A percentile compares a stretch with the other conserved stretches of the same genome.
phyloP scores from a whole-genome alignment of 2,329 filamentous ascomycete genomes.

The Penicillium sp. region DNA sequence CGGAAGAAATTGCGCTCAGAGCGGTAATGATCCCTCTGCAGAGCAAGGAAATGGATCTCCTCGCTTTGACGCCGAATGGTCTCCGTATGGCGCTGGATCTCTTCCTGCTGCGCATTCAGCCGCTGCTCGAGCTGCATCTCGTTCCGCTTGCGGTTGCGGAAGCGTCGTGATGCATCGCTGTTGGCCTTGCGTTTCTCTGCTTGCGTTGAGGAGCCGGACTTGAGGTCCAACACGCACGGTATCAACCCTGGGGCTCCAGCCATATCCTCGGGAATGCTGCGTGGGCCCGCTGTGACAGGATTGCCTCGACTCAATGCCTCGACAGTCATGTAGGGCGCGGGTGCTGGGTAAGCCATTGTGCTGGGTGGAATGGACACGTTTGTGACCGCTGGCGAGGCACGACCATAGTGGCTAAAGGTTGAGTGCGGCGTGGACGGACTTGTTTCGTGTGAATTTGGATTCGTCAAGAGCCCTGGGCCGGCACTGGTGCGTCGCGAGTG shows the following conservation, averaged over 20 bases:
- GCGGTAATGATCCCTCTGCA: constrained; percentile 44
- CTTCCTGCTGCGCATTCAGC: constrained; percentile 40
- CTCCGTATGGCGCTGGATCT: constrained; percentile 37
- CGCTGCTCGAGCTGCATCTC: constrained; percentile 44
- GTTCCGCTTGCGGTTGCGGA: constrained; percentile 45
- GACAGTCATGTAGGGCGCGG: constrained; percentile 27
- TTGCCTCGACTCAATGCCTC: constrained; percentile 32
- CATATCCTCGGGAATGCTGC: constrained; percentile 20
- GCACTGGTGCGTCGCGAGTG: constrained; percentile 36
- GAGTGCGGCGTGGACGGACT: constrained; percentile 40
- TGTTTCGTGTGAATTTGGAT: constrained; percentile 37
- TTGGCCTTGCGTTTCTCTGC: constrained; percentile 47
- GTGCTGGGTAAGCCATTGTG: constrained; percentile 21
- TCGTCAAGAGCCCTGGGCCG: constrained; percentile 31
- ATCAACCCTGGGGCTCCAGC: constrained; percentile 31
- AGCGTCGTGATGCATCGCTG: constrained; percentile 45
- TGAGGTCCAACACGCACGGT: constrained; percentile 42
- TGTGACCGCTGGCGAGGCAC: constrained; percentile 32
- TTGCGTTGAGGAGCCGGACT: constrained; percentile 45
- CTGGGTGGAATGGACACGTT: constrained; percentile 23
- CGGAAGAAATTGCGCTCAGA: constrained; percentile 45
- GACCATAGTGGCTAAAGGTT: constrained; percentile 34
- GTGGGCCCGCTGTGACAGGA: constrained; percentile 25
- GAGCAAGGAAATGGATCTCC: constrained; percentile 35
- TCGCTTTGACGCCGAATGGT: constrained; percentile 35